A percentile compares a stretch with the other conserved stretches of the same genome.
These are phyloP conservation scores for Amoeboaphelidium protococcarum DNA, from an alignment of 371 early-diverging fungal genomes.

Conservation along the genomic window DNA sequence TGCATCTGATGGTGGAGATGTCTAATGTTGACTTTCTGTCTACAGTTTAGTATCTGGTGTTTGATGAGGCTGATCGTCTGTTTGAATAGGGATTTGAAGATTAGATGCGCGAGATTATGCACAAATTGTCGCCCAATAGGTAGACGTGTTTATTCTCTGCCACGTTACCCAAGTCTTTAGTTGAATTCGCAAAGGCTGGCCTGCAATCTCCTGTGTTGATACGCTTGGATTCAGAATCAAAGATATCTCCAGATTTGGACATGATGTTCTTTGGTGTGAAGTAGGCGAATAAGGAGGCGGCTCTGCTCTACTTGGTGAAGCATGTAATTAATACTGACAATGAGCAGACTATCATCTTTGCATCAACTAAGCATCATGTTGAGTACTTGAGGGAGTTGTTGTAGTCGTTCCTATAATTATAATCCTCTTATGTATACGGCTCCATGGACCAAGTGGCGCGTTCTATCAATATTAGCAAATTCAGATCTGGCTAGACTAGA, in stretches of 20 bases:
- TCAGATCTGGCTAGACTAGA: slow-evolving; percentile 44
- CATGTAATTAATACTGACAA: slow-evolving; percentile 28
- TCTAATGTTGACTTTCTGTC: slow-evolving; percentile 53
- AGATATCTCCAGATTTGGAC: slow-evolving; percentile 70
- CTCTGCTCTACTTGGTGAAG: slow-evolving; percentile 48
- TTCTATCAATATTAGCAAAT: slow-evolving; percentile 50
- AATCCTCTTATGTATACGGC: slow-evolving; percentile 68
- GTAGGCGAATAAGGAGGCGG: slow-evolving; percentile 63
- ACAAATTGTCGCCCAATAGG: slow-evolving; percentile 31
- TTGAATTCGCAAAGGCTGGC: slow-evolving; percentile 87
- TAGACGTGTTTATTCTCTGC: slow-evolving; percentile 86
- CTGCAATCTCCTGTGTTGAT: slow-evolving; percentile 71
- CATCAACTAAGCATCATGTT: slow-evolving; percentile 84
- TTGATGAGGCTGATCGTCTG: slow-evolving; percentile 23
- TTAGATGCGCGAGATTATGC: slow-evolving; percentile 72
- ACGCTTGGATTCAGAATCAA: slow-evolving; percentile 75
- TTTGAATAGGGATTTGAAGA: slow-evolving; percentile 93
- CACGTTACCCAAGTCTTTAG: slow-evolving; percentile 64
- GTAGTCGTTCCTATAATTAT: slow-evolving; percentile 34
- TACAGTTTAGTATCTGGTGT: slow-evolving; percentile 73
- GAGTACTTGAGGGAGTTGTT: slow-evolving; percentile 52
- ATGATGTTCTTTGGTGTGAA: slow-evolving; percentile 34
- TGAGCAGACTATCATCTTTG: slow-evolving; percentile 72
- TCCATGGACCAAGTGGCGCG: slow-evolving; percentile 78
- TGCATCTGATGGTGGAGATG: slow-evolving; percentile 87